Conservation (phyloP, 768 basidiomycete genomes). For the Suillus subaureus region DNA sequence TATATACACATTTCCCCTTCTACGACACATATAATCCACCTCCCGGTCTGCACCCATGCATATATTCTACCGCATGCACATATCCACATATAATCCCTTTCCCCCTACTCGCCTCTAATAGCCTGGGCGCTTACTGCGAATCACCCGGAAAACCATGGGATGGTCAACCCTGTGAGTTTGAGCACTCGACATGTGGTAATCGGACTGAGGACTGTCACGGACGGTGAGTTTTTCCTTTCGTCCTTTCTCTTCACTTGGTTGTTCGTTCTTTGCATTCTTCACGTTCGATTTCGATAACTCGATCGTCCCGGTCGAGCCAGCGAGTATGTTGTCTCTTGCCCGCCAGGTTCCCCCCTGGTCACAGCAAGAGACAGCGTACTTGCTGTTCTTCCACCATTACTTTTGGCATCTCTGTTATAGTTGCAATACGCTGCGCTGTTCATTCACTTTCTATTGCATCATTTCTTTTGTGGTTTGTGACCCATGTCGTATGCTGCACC, state of each 20-base stretch:
- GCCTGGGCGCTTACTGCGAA: conserved; percentile 74
- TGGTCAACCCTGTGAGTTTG: conserved; percentile 67
- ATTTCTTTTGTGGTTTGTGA: not conserved
- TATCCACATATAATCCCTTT: not conserved
- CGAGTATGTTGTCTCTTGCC: too few relatives aligned
- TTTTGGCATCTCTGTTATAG: not conserved
- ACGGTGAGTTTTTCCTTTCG: conserved; percentile 43
- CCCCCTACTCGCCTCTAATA: conserved; percentile 26
- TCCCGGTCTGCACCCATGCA: not conserved
- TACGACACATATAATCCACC: not conserved
- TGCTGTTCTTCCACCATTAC: not conserved
- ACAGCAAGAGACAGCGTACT: not conserved
- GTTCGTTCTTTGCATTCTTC: not conserved
- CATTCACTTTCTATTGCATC: not conserved
- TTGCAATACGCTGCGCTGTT: not conserved
- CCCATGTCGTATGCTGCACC: not conserved
- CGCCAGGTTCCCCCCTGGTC: too few relatives aligned
- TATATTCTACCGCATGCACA: not conserved
- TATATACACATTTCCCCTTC: not conserved
- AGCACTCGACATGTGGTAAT: conserved; percentile 77
- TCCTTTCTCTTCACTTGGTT: not conserved
- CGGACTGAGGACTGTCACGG: conserved; percentile 70
- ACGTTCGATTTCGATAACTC: not conserved
- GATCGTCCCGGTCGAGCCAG: not conserved
- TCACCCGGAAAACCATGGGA: conserved; percentile 70